These are phyloP conservation scores for Penicillium nordicum DNA, from an alignment of 2,329 filamentous ascomycete genomes.

Conservation along the genomic window DNA sequence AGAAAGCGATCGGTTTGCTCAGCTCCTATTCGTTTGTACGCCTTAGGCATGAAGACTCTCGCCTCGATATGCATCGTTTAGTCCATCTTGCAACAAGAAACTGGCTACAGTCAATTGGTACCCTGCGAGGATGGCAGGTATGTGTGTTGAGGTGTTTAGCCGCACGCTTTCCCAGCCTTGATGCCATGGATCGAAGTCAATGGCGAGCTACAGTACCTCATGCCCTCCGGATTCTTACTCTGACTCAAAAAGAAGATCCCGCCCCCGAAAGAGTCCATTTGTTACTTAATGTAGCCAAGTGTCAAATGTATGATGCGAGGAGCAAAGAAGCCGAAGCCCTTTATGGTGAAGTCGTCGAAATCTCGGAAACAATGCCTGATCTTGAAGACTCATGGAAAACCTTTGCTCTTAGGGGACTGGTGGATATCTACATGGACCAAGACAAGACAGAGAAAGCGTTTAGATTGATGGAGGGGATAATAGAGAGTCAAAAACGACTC, in stretches of 20 bases:
- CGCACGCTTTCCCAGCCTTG: slow-evolving; percentile 5
- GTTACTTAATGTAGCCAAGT: slow-evolving; percentile 6
- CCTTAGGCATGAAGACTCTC: neutral
- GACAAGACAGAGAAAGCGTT: too few species aligned
- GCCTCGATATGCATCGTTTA: slow-evolving; percentile 29
- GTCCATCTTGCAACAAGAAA: slow-evolving; percentile 30
- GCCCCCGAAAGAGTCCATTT: neutral
- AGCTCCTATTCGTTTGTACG: slow-evolving; percentile 23
- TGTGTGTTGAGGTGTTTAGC: slow-evolving; percentile 2
- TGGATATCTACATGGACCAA: too few species aligned
- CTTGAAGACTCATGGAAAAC: too few species aligned
- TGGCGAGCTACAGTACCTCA: slow-evolving; percentile 24
- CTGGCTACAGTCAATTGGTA: slow-evolving; percentile 19
- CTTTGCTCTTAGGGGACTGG: too few species aligned
- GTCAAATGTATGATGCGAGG: too few species aligned
- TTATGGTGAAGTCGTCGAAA: too few species aligned
- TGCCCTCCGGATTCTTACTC: slow-evolving; percentile 4
- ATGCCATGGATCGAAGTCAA: slow-evolving; percentile 10
- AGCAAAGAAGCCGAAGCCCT: too few species aligned
- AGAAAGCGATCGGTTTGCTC: slow-evolving; percentile 22
- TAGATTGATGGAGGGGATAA: too few species aligned
- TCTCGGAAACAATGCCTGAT: too few species aligned
- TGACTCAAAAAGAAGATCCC: neutral
- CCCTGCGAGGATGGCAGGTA: neutral
- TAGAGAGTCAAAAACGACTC: too few species aligned